Conservation (phyloP, 495 filamentous ascomycete genomes). For the Neurospora africana region DNA sequence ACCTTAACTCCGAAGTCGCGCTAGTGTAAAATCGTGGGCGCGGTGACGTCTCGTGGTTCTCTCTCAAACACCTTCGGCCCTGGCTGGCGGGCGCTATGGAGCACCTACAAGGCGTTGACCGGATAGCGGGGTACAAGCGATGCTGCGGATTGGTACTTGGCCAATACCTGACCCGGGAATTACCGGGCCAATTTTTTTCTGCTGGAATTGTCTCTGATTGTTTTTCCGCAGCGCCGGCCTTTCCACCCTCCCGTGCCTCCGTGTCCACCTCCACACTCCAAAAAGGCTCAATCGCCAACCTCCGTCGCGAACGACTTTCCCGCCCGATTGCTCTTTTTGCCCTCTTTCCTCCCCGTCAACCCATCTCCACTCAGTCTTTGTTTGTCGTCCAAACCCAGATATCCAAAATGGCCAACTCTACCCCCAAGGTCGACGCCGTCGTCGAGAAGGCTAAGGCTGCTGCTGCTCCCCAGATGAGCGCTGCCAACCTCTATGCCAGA, state of each 20-base stretch:
- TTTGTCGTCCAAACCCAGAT: slow-evolving; percentile 1
- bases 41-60: neutral
- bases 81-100: neutral
- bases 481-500: slow-evolving; percentile 57
- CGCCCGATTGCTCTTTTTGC: slow-evolving; percentile 12
- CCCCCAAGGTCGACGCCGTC: slow-evolving; percentile 29
- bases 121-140: neutral
- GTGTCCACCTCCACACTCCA: slow-evolving; percentile 7
- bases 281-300: slow-evolving; percentile 22
- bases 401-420: slow-evolving; percentile 15
- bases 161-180: slow-evolving; percentile 17
- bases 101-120: neutral
- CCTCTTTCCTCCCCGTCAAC: slow-evolving; percentile 13
- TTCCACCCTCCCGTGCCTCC: slow-evolving; percentile 7
- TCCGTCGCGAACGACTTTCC: slow-evolving; percentile 17
- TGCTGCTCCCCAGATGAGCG: slow-evolving; percentile 29
- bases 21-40: neutral
- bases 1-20: neutral
- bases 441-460: slow-evolving; percentile 19
- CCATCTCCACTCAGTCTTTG: slow-evolving; percentile 22
- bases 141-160: slow-evolving; percentile 3
- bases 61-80: neutral
- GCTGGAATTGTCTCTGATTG: neutral
- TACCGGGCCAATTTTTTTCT: slow-evolving; percentile 21
- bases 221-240: slow-evolving; percentile 8